Evolutionary conservation across 768 basidiomycete species (phyloP).

Genomic region (Lactifluus piperatus): DNA sequence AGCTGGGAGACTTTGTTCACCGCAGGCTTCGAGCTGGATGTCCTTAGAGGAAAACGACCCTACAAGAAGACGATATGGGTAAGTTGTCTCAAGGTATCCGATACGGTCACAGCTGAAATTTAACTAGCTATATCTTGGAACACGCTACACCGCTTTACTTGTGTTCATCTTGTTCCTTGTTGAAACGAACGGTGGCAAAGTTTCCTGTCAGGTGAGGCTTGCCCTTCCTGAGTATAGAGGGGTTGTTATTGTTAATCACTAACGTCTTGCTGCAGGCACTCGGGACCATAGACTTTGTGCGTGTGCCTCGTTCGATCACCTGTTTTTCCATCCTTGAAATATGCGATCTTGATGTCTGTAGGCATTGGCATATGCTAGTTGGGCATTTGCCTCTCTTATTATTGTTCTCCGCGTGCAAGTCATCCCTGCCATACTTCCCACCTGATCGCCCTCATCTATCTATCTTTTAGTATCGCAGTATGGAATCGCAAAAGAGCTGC

Average conservation of each 20-base stretch:
- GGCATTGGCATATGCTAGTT: not conserved
- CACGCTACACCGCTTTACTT: not conserved
- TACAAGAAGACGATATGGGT: constrained; percentile 6
- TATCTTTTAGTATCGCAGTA: not conserved
- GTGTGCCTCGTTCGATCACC: not conserved
- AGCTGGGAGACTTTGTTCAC: constrained; percentile 1
- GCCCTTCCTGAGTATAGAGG: not conserved
- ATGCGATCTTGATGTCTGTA: not conserved
- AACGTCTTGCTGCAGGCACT: not conserved
- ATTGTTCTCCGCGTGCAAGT: constrained; percentile 1
- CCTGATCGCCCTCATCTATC: not conserved
- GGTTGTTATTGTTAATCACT: not conserved
- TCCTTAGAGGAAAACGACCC: constrained; percentile 6
- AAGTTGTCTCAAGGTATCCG: not conserved
- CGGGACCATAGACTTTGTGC: not conserved
- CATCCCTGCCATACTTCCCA: not conserved
- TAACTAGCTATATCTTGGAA: constrained; percentile 8
- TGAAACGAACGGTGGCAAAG: not conserved
- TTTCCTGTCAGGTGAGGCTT: not conserved
- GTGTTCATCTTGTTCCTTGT: not conserved
- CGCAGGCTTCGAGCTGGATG: not conserved
- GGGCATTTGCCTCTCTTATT: not conserved
- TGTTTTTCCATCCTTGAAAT: not conserved
- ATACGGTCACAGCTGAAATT: not conserved
- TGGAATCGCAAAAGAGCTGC: not conserved